phyloP scores from a whole-genome alignment of 2,329 filamentous ascomycete species.

The Leptodontidium sp. region DNA sequence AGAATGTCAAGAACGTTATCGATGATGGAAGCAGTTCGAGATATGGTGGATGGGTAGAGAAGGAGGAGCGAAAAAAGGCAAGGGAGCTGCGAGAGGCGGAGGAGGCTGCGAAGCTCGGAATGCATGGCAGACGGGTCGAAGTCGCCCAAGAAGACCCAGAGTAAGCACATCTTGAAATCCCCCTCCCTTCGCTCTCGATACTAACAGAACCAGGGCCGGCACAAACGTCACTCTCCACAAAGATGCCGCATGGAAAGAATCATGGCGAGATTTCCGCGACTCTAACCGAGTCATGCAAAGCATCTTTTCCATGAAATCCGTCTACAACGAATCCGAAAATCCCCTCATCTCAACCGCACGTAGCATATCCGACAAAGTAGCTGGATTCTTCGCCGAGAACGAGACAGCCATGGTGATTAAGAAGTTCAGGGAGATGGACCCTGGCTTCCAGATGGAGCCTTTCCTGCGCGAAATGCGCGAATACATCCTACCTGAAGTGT shows the following conservation, averaged over 20 bases:
- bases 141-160: conserved; percentile 84
- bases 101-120: conserved; percentile 52
- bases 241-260: conserved; percentile 96
- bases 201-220: conserved; percentile 73
- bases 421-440: conserved; percentile 96
- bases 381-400: conserved; percentile 97
- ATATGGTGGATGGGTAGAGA: conserved; percentile 96
- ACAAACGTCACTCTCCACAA: conserved; percentile 96
- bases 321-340: conserved; percentile 97
- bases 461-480: conserved; percentile 96
- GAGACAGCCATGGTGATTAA: conserved; percentile 98
- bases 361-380: conserved; percentile 91
- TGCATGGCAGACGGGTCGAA: conserved; percentile 58
- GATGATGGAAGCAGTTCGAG: conserved; percentile 96
- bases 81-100: conserved; percentile 78
- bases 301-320: conserved; percentile 83
- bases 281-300: conserved; percentile 87
- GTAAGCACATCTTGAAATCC: conserved; percentile 61
- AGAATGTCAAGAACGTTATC: conserved; percentile 93
- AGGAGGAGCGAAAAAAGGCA: conserved; percentile 86
- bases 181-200: conserved; percentile 29
- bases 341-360: conserved; percentile 89
- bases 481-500: conserved; percentile 95
- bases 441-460: conserved; percentile 90
- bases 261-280: conserved; percentile 96